phyloP scores from a whole-genome alignment of 2,329 filamentous ascomycete genomes.

The Phialophora verrucosa region DNA sequence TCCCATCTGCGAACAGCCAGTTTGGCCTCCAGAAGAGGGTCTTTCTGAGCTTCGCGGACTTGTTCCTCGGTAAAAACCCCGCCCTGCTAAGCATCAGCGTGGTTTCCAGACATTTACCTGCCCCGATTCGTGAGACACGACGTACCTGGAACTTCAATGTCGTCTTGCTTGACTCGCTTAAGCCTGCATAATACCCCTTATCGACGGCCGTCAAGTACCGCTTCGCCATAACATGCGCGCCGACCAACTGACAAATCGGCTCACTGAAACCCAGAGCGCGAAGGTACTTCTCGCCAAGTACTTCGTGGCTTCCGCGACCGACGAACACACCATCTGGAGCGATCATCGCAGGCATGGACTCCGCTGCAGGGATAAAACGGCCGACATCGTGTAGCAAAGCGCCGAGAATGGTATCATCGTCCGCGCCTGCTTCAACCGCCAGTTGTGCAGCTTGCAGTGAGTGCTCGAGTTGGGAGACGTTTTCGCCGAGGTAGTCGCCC shows the following conservation, averaged over 20 bases:
- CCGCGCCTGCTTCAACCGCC: conserved; percentile 40
- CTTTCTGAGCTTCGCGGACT: conserved; percentile 39
- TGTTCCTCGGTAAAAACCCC: conserved; percentile 39
- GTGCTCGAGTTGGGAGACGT: conserved; percentile 46
- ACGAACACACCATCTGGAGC: conserved; percentile 41
- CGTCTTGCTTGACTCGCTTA: conserved; percentile 43
- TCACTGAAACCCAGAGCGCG: conserved; percentile 43
- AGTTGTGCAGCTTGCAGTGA: conserved; percentile 45
- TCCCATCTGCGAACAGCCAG: conserved; percentile 42
- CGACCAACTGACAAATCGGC: conserved; percentile 42
- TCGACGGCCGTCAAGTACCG: conserved; percentile 42
- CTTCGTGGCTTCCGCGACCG: conserved; percentile 41
- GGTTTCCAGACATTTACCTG: background rate
- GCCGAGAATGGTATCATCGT: conserved; percentile 42
- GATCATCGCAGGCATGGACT: conserved; percentile 41
- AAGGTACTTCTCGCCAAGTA: conserved; percentile 43
- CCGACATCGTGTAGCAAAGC: conserved; percentile 44
- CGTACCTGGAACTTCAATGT: conserved; percentile 42
- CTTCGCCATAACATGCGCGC: conserved; percentile 45
- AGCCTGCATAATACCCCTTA: conserved; percentile 40
- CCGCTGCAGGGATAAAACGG: conserved; percentile 43
- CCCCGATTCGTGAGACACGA: background rate
- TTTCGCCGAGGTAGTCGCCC: conserved; percentile 46
- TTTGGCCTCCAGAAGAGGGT: conserved; percentile 41
- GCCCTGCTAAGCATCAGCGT: conserved; percentile 33